phyloP scores from a whole-genome alignment of 2,329 filamentous ascomycete species.

The Nannizziopsis barbatae region DNA sequence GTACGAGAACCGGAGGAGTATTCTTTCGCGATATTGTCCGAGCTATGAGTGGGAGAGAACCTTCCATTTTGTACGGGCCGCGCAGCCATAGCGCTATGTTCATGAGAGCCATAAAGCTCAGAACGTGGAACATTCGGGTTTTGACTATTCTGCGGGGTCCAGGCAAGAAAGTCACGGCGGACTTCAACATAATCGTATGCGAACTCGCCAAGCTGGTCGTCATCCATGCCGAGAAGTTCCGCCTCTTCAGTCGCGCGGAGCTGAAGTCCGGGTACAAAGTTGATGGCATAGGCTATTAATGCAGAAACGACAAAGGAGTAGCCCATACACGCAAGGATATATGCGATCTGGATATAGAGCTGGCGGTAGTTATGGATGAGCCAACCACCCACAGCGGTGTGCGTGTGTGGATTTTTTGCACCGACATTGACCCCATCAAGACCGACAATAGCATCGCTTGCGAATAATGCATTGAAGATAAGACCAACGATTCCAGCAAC shows the following conservation, averaged over 20 bases:
- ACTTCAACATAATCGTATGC: constrained; percentile 45
- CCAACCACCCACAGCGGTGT: constrained; percentile 50
- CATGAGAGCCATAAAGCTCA: constrained; percentile 49
- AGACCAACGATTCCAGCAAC: constrained; percentile 74
- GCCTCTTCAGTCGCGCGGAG: constrained; percentile 56
- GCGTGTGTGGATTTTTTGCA: constrained; percentile 32
- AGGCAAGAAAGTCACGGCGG: constrained; percentile 41
- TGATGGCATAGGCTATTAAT: constrained; percentile 58
- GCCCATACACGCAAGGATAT: constrained; percentile 51
- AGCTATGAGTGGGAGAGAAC: constrained; percentile 1
- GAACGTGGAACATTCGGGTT: constrained; percentile 47
- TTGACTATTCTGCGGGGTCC: constrained; percentile 39
- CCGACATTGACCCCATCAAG: constrained; percentile 55
- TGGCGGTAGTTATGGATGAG: constrained; percentile 60
- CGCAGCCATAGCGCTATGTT: constrained; percentile 45
- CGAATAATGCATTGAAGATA: constrained; percentile 66
- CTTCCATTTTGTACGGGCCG: constrained; percentile 8
- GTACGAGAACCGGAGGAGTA: not conserved
- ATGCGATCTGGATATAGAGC: constrained; percentile 60
- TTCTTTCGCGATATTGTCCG: constrained; percentile 3
- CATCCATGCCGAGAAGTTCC: constrained; percentile 54
- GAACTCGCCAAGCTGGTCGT: constrained; percentile 43
- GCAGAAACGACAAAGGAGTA: constrained; percentile 59
- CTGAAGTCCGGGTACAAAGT: constrained; percentile 58
- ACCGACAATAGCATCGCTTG: constrained; percentile 59